phyloP scores from a whole-genome alignment of 805 yeast genomes.

The Groenewaldozyma tartarivorans region DNA sequence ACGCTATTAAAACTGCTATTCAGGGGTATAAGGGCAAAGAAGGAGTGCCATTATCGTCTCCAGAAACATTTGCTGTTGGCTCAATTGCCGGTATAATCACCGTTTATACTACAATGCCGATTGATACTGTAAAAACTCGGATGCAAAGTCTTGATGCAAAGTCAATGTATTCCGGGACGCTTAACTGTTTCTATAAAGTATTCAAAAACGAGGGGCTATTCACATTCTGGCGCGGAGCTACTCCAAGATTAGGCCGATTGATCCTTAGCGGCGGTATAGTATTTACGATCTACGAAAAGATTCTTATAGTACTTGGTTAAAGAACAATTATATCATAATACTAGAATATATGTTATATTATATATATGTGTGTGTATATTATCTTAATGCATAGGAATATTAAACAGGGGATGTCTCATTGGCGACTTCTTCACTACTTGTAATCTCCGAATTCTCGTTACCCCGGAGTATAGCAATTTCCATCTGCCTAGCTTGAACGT shows the following conservation, averaged over 20 bases:
- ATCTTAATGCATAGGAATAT: neutral
- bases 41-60: slow-evolving; percentile 63
- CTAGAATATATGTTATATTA: neutral
- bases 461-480: slow-evolving; percentile 46
- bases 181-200: slow-evolving; percentile 72
- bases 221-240: slow-evolving; percentile 97
- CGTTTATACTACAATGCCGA: slow-evolving; percentile 90
- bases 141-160: slow-evolving; percentile 89
- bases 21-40: slow-evolving; percentile 67
- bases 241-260: slow-evolving; percentile 89
- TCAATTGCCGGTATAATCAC: slow-evolving; percentile 85
- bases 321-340: neutral
- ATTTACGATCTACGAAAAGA: slow-evolving; percentile 89
- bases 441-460: slow-evolving; percentile 1
- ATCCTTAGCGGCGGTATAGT: slow-evolving; percentile 95
- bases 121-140: slow-evolving; percentile 91
- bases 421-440: slow-evolving; percentile 4
- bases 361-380: too few relatives aligned
- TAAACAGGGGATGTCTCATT: neutral
- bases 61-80: slow-evolving; percentile 79
- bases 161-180: slow-evolving; percentile 58
- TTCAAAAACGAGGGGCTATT: slow-evolving; percentile 80
- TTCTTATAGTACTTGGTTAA: slow-evolving; percentile 50
- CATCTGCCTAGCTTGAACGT: slow-evolving; percentile 63
- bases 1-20: slow-evolving; percentile 68